These are phyloP conservation scores for Pterocarpus santalinus DNA, from an alignment of 306 rosid genomes.

Conservation along the genomic window DNA sequence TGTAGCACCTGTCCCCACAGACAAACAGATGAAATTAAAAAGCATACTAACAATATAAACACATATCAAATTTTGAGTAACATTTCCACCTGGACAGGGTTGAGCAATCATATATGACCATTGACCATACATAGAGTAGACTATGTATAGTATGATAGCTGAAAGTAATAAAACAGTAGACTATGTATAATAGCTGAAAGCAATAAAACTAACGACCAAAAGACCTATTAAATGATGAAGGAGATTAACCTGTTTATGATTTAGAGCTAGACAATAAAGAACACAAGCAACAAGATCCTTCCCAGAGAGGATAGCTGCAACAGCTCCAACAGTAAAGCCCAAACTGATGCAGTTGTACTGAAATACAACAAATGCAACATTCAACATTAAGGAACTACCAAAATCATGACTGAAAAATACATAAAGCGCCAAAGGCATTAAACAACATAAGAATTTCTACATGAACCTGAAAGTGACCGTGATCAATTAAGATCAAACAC, in stretches of 20 bases:
- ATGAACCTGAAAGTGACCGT: constrained; percentile 91
- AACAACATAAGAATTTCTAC: constrained; percentile 15
- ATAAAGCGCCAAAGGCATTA: neutral
- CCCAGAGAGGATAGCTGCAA: constrained; percentile 73
- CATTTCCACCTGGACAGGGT: neutral
- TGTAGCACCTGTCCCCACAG: neutral
- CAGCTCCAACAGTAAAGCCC: constrained; percentile 85
- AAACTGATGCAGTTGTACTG: constrained; percentile 93
- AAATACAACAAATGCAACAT: constrained; percentile 36
- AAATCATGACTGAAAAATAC: neutral
- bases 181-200: neutral
- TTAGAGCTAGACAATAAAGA: constrained; percentile 78
- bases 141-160: neutral
- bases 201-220: constrained; percentile 5
- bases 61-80: neutral
- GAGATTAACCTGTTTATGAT: constrained; percentile 80
- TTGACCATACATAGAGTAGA: neutral
- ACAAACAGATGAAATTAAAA: neutral
- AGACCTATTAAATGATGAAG: neutral
- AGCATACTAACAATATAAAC: neutral
- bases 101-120: constrained; percentile 13
- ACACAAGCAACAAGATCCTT: constrained; percentile 72
- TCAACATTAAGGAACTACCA: constrained; percentile 10
- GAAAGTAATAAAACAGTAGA: neutral
- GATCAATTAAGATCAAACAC: constrained; percentile 82